Percentiles rank a stretch among this genome's conserved stretches.
phyloP scores from a whole-genome alignment of 73 alveolate genomes.

The Blepharisma japonicum region DNA sequence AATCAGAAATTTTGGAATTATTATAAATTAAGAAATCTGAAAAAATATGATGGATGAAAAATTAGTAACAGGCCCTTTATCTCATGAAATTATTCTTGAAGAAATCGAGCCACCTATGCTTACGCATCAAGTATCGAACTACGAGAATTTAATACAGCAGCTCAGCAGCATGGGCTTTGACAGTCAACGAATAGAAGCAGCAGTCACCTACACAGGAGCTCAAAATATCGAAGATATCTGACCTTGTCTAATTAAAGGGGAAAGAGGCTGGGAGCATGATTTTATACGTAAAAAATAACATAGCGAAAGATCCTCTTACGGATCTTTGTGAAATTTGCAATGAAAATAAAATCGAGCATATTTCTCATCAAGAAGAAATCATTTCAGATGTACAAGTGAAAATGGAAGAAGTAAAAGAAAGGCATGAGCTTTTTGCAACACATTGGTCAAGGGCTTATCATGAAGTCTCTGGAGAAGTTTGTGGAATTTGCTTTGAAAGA shows the following conservation, averaged over 20 bases:
- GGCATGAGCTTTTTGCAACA: constrained; percentile 12
- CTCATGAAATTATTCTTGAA: no score
- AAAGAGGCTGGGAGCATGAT: constrained; percentile 1
- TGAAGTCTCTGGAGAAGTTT: background rate
- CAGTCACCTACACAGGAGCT: background rate
- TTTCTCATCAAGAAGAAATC: constrained; percentile 55
- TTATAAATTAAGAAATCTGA: no score
- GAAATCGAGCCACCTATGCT: no score
- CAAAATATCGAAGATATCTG: background rate
- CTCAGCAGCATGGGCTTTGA: background rate
- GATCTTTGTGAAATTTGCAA: constrained; percentile 24
- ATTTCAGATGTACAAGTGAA: constrained; percentile 68
- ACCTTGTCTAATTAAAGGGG: background rate
- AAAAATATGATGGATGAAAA: no score
- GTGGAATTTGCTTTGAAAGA: background rate
- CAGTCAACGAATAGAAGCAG: background rate
- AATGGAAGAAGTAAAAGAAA: constrained; percentile 57
- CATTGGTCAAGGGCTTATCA: background rate
- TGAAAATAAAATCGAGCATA: constrained; percentile 37
- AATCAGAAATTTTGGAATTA: no score
- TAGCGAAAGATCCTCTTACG: background rate
- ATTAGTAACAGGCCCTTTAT: no score
- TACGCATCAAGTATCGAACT: no score
- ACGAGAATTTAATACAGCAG: no score
- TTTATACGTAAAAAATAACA: background rate